Conservation (phyloP, 2,329 filamentous ascomycete genomes). For the Epichloe amarillans region DNA sequence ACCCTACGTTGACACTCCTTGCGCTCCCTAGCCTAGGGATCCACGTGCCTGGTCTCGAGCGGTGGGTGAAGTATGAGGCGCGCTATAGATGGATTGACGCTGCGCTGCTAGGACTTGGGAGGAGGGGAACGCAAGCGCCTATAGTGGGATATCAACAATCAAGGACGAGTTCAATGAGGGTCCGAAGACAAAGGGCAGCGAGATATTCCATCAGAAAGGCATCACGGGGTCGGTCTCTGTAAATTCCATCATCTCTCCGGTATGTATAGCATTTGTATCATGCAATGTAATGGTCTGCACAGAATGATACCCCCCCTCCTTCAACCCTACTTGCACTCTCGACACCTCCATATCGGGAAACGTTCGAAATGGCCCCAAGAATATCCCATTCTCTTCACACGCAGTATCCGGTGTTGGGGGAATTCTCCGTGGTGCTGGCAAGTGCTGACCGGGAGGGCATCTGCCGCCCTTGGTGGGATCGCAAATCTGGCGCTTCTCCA, state of each 20-base stretch:
- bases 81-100: constrained; percentile 37
- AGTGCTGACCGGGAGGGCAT: background rate
- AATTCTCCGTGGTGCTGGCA: background rate
- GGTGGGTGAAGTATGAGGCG: constrained; percentile 36
- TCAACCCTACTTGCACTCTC: no score
- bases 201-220: background rate
- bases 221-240: background rate
- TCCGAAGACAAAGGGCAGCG: background rate
- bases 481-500: background rate
- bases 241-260: background rate
- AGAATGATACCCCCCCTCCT: background rate
- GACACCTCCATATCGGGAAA: background rate
- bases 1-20: constrained; percentile 27
- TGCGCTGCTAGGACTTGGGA: constrained; percentile 19
- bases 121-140: constrained; percentile 1
- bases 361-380: background rate
- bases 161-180: background rate
- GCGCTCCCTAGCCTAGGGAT: constrained; percentile 41
- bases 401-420: background rate
- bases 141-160: background rate
- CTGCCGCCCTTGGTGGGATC: background rate
- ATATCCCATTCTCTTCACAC: background rate
- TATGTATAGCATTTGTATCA: background rate
- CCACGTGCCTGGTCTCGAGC: constrained; percentile 29
- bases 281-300: background rate